Base-by-base conservation (phyloP, 805 yeast genomes). In the Saturnispora sanitii region DNA sequence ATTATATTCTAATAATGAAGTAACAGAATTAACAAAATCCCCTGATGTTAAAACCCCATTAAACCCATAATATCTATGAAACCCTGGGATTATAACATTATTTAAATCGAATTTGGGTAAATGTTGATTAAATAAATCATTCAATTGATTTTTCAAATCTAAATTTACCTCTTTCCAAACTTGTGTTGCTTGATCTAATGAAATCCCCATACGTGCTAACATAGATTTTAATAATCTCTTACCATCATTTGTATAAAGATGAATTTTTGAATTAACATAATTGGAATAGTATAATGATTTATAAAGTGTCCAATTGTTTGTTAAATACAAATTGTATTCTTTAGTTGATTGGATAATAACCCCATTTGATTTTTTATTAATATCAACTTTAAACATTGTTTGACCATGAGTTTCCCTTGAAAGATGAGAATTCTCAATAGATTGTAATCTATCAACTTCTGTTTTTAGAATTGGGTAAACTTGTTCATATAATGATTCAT, bases 201-300 rank as follows among this genome's bases (percentile, higher is more conserved):
- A 80, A 5, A 92, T 81, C 6, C 98, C 98, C 96, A 94, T 92
- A 51, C 82, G 75, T 2, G 98, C 98, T 64, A 92, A 85, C 74
- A 92, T 71, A 51, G 87, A 86, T 56, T 88, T 94, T 38, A 92
- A 65, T 48, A 78, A 73, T 55, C 84, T 86, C 49, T 80, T 73
- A 5, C 99, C 98, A 43, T 82, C 88, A 53, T 85, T 95, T 25
- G 88, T 81, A 92, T 96, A 92, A 29, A 92, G 64, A 42, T 77
- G 77, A 42, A 92, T 64, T 56, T 87, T 84, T 11, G 97, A 82
- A 53, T 88, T 85, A 26, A 90, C 87, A 53, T 80, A 90, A 45
- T 86, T 79, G n/a, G 95, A 85, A 56, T 88, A 92, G 54, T 77
- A 75, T 60, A 94, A 86, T 46, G 95, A 72, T 49, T 90, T 94